A percentile compares a stretch with the other conserved stretches of the same genome.
Evolutionary conservation across 2,329 filamentous ascomycete species (phyloP).

Genomic region (Talaromyces sp.): DNA sequence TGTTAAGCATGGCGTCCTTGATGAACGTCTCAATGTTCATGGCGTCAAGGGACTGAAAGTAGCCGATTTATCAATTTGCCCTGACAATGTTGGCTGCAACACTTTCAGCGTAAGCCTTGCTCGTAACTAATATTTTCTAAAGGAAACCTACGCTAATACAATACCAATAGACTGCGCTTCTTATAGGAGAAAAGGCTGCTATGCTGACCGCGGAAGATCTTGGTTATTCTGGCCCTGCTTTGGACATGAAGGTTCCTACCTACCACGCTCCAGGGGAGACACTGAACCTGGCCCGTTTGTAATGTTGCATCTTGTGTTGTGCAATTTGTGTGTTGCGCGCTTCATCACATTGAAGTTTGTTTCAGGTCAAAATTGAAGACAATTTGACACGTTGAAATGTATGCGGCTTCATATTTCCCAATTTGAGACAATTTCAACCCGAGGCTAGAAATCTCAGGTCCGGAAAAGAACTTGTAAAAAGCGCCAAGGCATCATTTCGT

Average conservation of each 20-base stretch:
- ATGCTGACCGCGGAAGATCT: slow-evolving; percentile 68
- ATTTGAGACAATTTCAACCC: background rate
- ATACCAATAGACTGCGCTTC: slow-evolving; percentile 55
- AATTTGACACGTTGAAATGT: background rate
- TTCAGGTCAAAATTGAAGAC: background rate
- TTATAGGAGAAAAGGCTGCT: slow-evolving; percentile 72
- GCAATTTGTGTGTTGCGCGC: background rate
- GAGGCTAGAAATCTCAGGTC: background rate
- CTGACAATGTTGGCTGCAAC: slow-evolving; percentile 71
- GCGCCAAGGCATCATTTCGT: background rate
- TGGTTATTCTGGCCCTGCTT: slow-evolving; percentile 65
- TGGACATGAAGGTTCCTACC: slow-evolving; percentile 71
- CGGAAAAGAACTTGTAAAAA: background rate
- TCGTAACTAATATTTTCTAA: too few relatives aligned
- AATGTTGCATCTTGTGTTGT: background rate
- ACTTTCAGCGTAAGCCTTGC: slow-evolving; percentile 44
- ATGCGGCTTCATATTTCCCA: background rate
- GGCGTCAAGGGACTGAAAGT: slow-evolving; percentile 74
- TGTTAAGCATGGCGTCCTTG: slow-evolving; percentile 68
- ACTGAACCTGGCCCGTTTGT: slow-evolving; percentile 28
- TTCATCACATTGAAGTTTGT: background rate
- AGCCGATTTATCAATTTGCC: slow-evolving; percentile 70
- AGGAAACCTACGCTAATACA: background rate
- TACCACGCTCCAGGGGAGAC: slow-evolving; percentile 51
- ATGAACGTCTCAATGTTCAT: slow-evolving; percentile 73